Base-by-base conservation (phyloP, 495 filamentous ascomycete genomes). In the Xylaria scruposa region DNA sequence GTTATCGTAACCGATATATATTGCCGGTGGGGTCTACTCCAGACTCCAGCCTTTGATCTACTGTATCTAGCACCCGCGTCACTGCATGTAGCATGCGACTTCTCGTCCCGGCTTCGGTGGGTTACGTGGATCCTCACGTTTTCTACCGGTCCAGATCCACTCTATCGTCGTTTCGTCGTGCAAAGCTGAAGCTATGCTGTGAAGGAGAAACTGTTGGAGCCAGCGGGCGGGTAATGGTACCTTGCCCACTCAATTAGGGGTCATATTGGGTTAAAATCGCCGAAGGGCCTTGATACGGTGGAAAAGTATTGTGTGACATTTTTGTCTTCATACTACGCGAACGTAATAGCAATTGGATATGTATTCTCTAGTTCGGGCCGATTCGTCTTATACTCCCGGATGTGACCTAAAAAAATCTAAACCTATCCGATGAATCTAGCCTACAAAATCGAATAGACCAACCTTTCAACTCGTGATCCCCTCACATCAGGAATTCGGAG, bases 21-120 rank as follows among this genome's bases (percentile, higher is more conserved):
- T 31, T 38, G 3, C 31, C 56, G 33, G 56, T 36, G 19, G 29
- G 31, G n/a, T 38, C 21, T 60, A 38, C 56, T 33, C 58, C 58
- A 13, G 10, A 38, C 56, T 33, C 58, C 58, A 13, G 10, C 58
- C 7, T 60, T 38, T 56, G 29, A 54, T 54, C 51, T 54, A 29
- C 38, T 13, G 10, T 56, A 17, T 31, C 29, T 31, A 56, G 53
- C 24, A 31, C 24, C 31, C 33, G 31, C 33, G 9, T 60, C 33
- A 21, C 17, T 21, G 33, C 8, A 38, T 40, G 10, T 5, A 9
- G 5, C 33, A 38, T 60, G 31, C 7, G n/a, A n/a, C 56, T 59
- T 36, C 56, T 36, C 21, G 13, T 56, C 51, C 56, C 56, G 56
- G 56, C 56, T 60, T 60, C 56, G 56, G 31, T 21, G 15, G 56